Conservation (phyloP, 768 basidiomycete genomes). For the Naematelia aurantialba region DNA sequence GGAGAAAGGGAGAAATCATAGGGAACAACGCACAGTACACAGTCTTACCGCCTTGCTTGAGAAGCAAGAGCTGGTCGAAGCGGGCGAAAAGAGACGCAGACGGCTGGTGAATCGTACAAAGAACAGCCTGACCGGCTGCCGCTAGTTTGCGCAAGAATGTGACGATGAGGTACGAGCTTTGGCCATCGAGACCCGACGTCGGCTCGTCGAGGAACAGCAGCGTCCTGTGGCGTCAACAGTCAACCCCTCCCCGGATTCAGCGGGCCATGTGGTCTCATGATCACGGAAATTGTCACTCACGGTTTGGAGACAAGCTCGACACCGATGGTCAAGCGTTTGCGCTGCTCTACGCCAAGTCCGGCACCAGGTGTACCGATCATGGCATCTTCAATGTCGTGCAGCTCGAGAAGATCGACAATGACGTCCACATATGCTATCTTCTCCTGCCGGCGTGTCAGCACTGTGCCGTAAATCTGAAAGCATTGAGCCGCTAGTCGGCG, state of each 20-base stretch:
- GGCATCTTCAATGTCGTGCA: conserved; percentile 29
- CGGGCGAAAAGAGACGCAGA: conserved; percentile 82
- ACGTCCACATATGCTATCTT: conserved; percentile 53
- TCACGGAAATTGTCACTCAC: conserved; percentile 23
- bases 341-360: conserved; percentile 46
- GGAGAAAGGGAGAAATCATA: no score
- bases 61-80: conserved; percentile 61
- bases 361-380: neutral
- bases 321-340: conserved; percentile 46
- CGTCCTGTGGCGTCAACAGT: conserved; percentile 51
- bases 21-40: conserved; percentile 96
- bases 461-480: conserved; percentile 52
- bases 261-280: no score
- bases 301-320: conserved; percentile 50
- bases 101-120: conserved; percentile 59
- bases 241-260: no score
- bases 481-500: no score
- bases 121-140: conserved; percentile 70
- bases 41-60: conserved; percentile 75
- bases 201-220: conserved; percentile 56
- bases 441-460: conserved; percentile 28
- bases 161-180: conserved; percentile 79
- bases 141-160: conserved; percentile 53
- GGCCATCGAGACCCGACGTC: conserved; percentile 62
- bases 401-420: conserved; percentile 49